phyloP scores from a whole-genome alignment of 2,329 filamentous ascomycete species.

The Raffaelea albimanens region DNA sequence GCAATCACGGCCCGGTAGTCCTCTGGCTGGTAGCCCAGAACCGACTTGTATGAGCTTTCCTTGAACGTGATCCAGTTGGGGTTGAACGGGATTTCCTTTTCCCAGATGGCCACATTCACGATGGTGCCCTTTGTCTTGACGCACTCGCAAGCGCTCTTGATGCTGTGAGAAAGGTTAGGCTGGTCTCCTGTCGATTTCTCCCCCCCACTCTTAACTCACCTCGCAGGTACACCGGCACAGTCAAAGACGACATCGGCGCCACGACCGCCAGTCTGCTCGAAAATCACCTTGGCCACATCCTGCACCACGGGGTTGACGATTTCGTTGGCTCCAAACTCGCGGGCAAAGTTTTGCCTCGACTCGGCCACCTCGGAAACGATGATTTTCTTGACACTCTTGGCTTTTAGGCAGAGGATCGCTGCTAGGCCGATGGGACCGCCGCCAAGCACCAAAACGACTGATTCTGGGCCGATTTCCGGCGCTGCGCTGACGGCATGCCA shows the following conservation, averaged over 20 bases:
- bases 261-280: not conserved
- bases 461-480: conserved; percentile 22
- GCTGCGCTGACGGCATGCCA: conserved; percentile 45
- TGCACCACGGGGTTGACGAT: conserved; percentile 38
- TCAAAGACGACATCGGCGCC: conserved; percentile 11
- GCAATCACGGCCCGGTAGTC: conserved; percentile 4
- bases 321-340: conserved; percentile 44
- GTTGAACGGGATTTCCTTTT: conserved; percentile 2
- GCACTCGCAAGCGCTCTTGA: conserved; percentile 2
- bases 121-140: conserved; percentile 3
- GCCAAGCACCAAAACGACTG: conserved; percentile 45
- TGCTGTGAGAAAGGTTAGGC: not conserved
- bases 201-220: not conserved
- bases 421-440: conserved; percentile 53
- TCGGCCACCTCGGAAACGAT: conserved; percentile 46
- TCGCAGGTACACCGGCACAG: conserved; percentile 12
- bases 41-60: conserved; percentile 2
- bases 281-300: not conserved
- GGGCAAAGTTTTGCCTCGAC: conserved; percentile 44
- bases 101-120: conserved; percentile 6
- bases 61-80: conserved; percentile 4
- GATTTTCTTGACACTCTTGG: conserved; percentile 39
- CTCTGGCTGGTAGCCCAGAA: conserved; percentile 3
- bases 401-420: conserved; percentile 47
- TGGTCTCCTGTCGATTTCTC: no score